Evolutionary conservation across 129 eudicot species (phyloP).

Genomic region (Solidago caesia): DNA sequence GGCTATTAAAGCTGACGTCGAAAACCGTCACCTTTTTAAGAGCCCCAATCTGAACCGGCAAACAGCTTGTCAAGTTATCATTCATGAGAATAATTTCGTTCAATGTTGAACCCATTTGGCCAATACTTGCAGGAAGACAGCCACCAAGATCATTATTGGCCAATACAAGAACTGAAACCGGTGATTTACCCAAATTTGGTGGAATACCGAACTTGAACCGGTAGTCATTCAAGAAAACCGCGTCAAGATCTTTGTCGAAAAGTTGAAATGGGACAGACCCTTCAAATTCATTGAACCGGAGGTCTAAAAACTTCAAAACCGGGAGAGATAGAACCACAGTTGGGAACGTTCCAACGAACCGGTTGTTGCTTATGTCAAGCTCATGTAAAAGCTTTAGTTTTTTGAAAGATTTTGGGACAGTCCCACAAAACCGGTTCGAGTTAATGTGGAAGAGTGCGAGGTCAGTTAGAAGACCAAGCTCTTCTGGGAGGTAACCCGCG

Average conservation of each 20-base stretch:
- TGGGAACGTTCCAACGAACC: conserved; percentile 72
- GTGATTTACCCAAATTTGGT: conserved; percentile 81
- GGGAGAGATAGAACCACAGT: conserved; percentile 60
- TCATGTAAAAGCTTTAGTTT: conserved; percentile 57
- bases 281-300: conserved; percentile 91
- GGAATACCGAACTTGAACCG: conserved; percentile 82
- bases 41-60: conserved; percentile 62
- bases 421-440: conserved; percentile 86
- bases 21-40: conserved; percentile 68
- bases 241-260: conserved; percentile 80
- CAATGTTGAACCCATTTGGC: conserved; percentile 73
- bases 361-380: conserved; percentile 75
- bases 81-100: conserved; percentile 75
- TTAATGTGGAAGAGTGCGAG: conserved; percentile 82
- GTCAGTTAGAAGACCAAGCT: conserved; percentile 71
- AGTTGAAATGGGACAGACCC: conserved; percentile 68
- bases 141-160: conserved; percentile 87
- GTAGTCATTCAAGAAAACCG: conserved; percentile 75
- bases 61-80: conserved; percentile 69
- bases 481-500: conserved; percentile 73
- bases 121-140: conserved; percentile 87
- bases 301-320: conserved; percentile 64
- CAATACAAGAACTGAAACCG: conserved; percentile 84
- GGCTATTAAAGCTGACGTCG: conserved; percentile 65
- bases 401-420: conserved; percentile 50